These are phyloP conservation scores for Saccharomyces cerevisiae DNA, from an alignment of 805 yeast genomes.

Conservation along the genomic window DNA sequence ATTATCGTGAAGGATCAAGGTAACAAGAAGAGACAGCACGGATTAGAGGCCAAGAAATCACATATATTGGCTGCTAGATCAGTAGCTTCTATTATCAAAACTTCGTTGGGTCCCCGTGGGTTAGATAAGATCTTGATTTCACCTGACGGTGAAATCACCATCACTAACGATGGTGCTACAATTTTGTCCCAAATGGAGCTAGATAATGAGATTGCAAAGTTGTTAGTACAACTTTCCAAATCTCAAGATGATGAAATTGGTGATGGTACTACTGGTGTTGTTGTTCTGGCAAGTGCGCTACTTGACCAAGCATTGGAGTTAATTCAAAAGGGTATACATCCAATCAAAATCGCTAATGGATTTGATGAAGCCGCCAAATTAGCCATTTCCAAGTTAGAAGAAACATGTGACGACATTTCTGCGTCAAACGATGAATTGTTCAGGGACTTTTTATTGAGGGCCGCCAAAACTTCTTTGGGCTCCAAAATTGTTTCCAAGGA, in stretches of 20 bases:
- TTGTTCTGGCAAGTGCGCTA: conserved; percentile 88
- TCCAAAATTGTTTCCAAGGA: conserved; percentile 91
- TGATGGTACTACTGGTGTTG: conserved; percentile 98
- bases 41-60: conserved; percentile 70
- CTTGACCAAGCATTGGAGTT: conserved; percentile 90
- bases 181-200: conserved; percentile 92
- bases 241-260: conserved; percentile 98
- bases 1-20: conserved; percentile 89
- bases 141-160: conserved; percentile 96
- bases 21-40: conserved; percentile 56
- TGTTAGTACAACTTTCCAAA: conserved; percentile 84
- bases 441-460: conserved; percentile 58
- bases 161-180: conserved; percentile 98
- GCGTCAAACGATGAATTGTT: conserved; percentile 23
- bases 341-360: conserved; percentile 93
- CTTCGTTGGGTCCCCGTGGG: conserved; percentile 97
- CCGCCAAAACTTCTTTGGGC: conserved; percentile 91
- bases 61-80: conserved; percentile 93
- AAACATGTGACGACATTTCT: conserved; percentile 58
- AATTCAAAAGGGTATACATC: conserved; percentile 95
- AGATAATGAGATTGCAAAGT: conserved; percentile 91
- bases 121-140: conserved; percentile 89
- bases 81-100: conserved; percentile 83
- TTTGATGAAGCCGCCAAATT: conserved; percentile 94
- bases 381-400: conserved; percentile 71